Conservation (phyloP, 768 basidiomycete genomes). For the Dentipellis sp. region DNA sequence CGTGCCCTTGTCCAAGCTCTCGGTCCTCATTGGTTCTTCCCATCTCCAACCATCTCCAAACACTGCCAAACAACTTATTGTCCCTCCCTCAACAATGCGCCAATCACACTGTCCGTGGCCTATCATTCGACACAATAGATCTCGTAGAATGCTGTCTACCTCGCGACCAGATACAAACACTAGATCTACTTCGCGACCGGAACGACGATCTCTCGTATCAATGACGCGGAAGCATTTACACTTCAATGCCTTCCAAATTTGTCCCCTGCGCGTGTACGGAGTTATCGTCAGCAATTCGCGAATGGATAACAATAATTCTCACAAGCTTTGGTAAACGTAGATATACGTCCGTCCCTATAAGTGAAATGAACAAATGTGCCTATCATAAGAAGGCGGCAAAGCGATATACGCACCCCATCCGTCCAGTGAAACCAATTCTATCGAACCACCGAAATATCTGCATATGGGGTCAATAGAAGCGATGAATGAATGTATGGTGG, state of each 20-base stretch:
- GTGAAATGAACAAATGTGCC: constrained; percentile 2
- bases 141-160: background rate
- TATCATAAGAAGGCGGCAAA: background rate
- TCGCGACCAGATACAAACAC: too few relatives aligned
- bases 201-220: too few relatives aligned
- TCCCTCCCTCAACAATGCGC: constrained; percentile 6
- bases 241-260: constrained; percentile 76
- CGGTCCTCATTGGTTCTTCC: background rate
- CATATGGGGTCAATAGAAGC: background rate
- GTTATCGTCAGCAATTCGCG: background rate
- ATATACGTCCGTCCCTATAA: constrained; percentile 73
- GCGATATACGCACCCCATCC: constrained; percentile 61
- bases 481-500: background rate
- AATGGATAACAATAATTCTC: constrained; percentile 17
- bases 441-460: constrained; percentile 68
- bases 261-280: constrained; percentile 46
- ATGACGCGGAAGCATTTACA: constrained; percentile 27
- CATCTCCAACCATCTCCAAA: background rate
- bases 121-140: background rate
- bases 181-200: too few relatives aligned
- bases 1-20: background rate
- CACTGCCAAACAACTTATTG: background rate
- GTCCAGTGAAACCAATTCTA: constrained; percentile 72
- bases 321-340: constrained; percentile 75
- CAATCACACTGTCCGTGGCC: background rate